Percentiles rank a stretch among this genome's conserved stretches.
Evolutionary conservation across 352 stramenopile genomes (phyloP).

Genomic region (Pythium volutum): DNA sequence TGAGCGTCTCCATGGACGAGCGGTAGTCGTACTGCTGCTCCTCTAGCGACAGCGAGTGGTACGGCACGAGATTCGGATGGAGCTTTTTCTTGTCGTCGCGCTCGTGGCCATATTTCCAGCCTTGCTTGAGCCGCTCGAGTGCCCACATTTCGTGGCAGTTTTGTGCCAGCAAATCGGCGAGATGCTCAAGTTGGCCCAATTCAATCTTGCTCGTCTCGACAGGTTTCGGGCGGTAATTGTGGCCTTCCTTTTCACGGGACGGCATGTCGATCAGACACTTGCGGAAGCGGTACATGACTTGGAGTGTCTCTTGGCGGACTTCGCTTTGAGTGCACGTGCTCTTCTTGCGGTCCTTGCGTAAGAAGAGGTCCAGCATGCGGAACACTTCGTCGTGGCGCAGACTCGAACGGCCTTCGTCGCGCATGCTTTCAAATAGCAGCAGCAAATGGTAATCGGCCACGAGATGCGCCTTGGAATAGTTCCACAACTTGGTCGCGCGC

Average conservation of each 20-base stretch:
- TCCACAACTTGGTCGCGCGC: slow-evolving; percentile 81
- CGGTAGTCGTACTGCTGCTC: slow-evolving; percentile 85
- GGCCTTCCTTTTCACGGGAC: slow-evolving; percentile 83
- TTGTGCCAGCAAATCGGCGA: slow-evolving; percentile 73
- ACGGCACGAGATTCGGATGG: slow-evolving; percentile 83
- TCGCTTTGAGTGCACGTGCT: slow-evolving; percentile 64
- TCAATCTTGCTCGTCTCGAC: slow-evolving; percentile 78
- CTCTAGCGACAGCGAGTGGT: slow-evolving; percentile 72
- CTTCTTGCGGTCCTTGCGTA: slow-evolving; percentile 77
- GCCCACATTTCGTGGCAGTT: slow-evolving; percentile 89
- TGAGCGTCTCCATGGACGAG: slow-evolving; percentile 86
- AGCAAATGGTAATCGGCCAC: slow-evolving; percentile 84
- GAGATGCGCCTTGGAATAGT: slow-evolving; percentile 73
- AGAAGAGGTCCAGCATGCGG: slow-evolving; percentile 79
- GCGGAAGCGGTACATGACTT: slow-evolving; percentile 89
- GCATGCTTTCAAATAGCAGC: slow-evolving; percentile 74
- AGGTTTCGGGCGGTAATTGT: slow-evolving; percentile 85
- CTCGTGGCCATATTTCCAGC: slow-evolving; percentile 68
- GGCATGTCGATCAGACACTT: slow-evolving; percentile 89
- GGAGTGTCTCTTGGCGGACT: slow-evolving; percentile 68
- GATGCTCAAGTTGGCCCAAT: slow-evolving; percentile 63
- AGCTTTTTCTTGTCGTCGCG: slow-evolving; percentile 72
- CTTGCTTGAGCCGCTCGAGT: slow-evolving; percentile 80
- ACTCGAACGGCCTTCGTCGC: slow-evolving; percentile 63
- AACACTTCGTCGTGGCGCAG: slow-evolving; percentile 84